Conservation (phyloP, 1,139 yeast species). For the Sugiyamaella pinicola region DNA sequence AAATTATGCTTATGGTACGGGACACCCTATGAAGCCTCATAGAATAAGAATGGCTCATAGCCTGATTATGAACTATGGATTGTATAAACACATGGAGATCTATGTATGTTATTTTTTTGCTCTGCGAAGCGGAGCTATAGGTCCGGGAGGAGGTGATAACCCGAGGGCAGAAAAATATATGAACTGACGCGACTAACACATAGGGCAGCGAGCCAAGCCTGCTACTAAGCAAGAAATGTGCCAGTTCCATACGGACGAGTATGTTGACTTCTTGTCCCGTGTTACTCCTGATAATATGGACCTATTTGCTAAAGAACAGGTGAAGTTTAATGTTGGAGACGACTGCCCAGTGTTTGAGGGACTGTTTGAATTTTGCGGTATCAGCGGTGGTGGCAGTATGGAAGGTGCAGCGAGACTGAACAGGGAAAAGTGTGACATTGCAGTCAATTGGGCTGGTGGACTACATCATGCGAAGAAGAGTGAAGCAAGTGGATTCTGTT, state of each 20-base stretch:
- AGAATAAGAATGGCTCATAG: conserved; percentile 99
- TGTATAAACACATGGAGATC: conserved; percentile 95
- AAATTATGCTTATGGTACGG: conserved; percentile 96
- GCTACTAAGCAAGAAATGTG: conserved; percentile 99
- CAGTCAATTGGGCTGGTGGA: conserved; percentile 97
- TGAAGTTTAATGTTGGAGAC: conserved; percentile 94
- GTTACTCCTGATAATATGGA: conserved; percentile 96
- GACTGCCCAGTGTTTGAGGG: conserved; percentile 98
- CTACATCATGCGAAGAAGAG: conserved; percentile 95
- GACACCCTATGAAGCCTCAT: conserved; percentile 98
- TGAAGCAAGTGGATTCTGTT: conserved; percentile 96
- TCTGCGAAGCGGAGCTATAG: too few relatives aligned
- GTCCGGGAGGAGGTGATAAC: too few relatives aligned
- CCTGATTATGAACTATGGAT: conserved; percentile 93
- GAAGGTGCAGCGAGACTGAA: conserved; percentile 95
- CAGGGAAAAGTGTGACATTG: conserved; percentile 92
- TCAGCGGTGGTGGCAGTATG: conserved; percentile 95
- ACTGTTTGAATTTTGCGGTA: conserved; percentile 89
- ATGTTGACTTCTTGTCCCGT: conserved; percentile 87
- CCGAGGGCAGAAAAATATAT: too few relatives aligned
- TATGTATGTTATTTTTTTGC: conserved; percentile 52
- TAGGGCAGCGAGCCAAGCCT: conserved; percentile 73
- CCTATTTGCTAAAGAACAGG: conserved; percentile 86
- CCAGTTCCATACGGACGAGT: conserved; percentile 97
- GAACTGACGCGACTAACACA: conserved; percentile 1